These are phyloP conservation scores for Aspergillus unguis DNA, from an alignment of 2,329 filamentous ascomycete genomes.

Conservation along the genomic window DNA sequence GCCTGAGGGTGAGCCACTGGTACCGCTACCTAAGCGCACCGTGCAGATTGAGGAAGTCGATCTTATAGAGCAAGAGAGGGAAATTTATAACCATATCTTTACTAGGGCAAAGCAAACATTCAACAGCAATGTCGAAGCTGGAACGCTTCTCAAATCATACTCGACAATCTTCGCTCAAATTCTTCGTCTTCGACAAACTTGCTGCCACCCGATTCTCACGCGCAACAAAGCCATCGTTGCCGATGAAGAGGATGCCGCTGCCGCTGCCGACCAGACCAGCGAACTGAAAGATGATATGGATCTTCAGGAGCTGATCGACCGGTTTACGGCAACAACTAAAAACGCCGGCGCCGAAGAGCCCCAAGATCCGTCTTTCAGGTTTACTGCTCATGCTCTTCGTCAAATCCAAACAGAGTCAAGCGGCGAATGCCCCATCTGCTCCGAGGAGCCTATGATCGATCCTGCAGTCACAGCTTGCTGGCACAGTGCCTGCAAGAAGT, in stretches of 20 bases:
- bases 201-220: conserved; percentile 87
- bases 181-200: conserved; percentile 84
- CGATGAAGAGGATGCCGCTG: conserved; percentile 80
- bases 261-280: conserved; percentile 71
- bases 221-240: conserved; percentile 79
- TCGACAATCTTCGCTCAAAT: conserved; percentile 98
- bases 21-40: conserved; percentile 74
- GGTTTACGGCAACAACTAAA: conserved; percentile 70
- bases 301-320: conserved; percentile 75
- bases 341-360: conserved; percentile 47
- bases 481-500: conserved; percentile 95
- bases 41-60: conserved; percentile 86
- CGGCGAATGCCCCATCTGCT: conserved; percentile 90
- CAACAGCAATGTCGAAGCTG: conserved; percentile 80
- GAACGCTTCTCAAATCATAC: conserved; percentile 90
- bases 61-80: conserved; percentile 76
- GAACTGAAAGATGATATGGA: conserved; percentile 96
- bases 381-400: conserved; percentile 79
- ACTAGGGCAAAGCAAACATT: conserved; percentile 79
- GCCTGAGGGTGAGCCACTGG: conserved; percentile 74
- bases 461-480: conserved; percentile 94
- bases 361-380: conserved; percentile 63
- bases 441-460: conserved; percentile 92
- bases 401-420: conserved; percentile 88
- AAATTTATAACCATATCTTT: conserved; percentile 91